phyloP scores from a whole-genome alignment of 495 filamentous ascomycete genomes.

The Penicillium paradoxum region DNA sequence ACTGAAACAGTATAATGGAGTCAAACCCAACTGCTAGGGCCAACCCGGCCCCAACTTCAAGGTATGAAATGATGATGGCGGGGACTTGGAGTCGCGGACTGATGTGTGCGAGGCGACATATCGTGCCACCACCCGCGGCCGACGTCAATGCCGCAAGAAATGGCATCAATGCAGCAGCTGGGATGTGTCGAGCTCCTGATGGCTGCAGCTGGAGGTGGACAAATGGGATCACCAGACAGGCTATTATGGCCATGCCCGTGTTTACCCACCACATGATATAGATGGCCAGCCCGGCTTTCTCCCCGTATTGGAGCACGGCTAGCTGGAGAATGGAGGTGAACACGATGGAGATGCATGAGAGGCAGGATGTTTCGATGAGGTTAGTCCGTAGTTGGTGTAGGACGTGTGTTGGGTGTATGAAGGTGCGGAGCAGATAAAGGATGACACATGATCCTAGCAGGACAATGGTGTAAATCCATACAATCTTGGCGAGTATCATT shows the following conservation, averaged over 20 bases:
- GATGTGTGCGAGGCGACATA: slow-evolving; percentile 17
- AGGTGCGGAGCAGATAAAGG: slow-evolving; percentile 26
- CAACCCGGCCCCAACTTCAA: slow-evolving; percentile 29
- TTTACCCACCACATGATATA: slow-evolving; percentile 33
- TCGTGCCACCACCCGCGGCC: slow-evolving; percentile 27
- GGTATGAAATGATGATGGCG: slow-evolving; percentile 28
- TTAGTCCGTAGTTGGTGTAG: slow-evolving; percentile 14
- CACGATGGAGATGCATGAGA: slow-evolving; percentile 27
- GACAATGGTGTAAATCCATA: slow-evolving; percentile 32
- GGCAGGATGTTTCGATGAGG: slow-evolving; percentile 29
- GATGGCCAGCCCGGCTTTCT: slow-evolving; percentile 13
- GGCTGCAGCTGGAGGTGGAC: slow-evolving; percentile 28
- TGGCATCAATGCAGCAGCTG: slow-evolving; percentile 21
- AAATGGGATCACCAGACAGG: slow-evolving; percentile 22
- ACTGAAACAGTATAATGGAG: slow-evolving; percentile 21
- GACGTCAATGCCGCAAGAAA: slow-evolving; percentile 27
- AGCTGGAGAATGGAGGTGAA: slow-evolving; percentile 29
- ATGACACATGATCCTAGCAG: slow-evolving; percentile 15
- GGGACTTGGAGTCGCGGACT: slow-evolving; percentile 28
- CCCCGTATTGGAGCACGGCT: slow-evolving; percentile 18
- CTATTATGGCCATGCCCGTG: slow-evolving; percentile 19
- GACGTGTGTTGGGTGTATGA: slow-evolving; percentile 25
- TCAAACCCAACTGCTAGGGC: slow-evolving; percentile 19
- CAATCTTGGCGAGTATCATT: slow-evolving; percentile 22
- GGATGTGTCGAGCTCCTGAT: slow-evolving; percentile 16